Conservation (phyloP, 2,329 filamentous ascomycete genomes). For the Cryphonectria japonica region DNA sequence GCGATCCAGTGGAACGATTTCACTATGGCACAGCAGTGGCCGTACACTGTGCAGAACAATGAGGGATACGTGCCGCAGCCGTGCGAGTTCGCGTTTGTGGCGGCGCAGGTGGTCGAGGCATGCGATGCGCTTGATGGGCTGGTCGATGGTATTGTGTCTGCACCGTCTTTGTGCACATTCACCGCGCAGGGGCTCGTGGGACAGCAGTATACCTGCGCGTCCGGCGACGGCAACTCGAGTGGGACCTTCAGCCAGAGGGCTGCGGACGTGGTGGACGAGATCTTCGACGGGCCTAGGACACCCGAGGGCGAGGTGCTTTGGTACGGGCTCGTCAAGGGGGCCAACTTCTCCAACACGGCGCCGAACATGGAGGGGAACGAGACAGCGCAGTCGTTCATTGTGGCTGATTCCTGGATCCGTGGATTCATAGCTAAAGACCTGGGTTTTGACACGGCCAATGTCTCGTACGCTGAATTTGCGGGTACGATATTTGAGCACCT, state of each 20-base stretch:
- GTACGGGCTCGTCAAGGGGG: constrained; percentile 10
- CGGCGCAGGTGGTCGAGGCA: background rate
- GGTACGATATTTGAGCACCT: background rate
- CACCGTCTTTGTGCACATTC: constrained; percentile 6
- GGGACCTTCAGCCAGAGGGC: background rate
- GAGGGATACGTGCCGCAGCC: constrained; percentile 7
- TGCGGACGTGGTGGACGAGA: constrained; percentile 12
- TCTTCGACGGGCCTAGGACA: constrained; percentile 1
- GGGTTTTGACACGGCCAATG: constrained; percentile 1
- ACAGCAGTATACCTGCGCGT: background rate
- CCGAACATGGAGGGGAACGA: constrained; percentile 15
- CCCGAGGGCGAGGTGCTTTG: constrained; percentile 9
- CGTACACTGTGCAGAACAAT: constrained; percentile 8
- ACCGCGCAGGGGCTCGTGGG: constrained; percentile 3
- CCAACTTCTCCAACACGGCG: background rate
- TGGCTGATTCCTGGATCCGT: constrained; percentile 11
- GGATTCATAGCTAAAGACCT: constrained; percentile 8
- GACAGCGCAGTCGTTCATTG: constrained; percentile 3
- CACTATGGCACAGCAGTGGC: constrained; percentile 10
- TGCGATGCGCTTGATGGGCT: constrained; percentile 14
- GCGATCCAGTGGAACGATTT: constrained; percentile 16
- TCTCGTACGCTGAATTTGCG: constrained; percentile 12
- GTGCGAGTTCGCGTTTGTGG: constrained; percentile 12
- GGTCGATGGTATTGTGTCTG: constrained; percentile 8
- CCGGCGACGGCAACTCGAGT: background rate